A percentile compares a stretch with the other conserved stretches of the same genome.
Evolutionary conservation across 345 rosid species (phyloP).

Genomic region (Pistacia atlantica): DNA sequence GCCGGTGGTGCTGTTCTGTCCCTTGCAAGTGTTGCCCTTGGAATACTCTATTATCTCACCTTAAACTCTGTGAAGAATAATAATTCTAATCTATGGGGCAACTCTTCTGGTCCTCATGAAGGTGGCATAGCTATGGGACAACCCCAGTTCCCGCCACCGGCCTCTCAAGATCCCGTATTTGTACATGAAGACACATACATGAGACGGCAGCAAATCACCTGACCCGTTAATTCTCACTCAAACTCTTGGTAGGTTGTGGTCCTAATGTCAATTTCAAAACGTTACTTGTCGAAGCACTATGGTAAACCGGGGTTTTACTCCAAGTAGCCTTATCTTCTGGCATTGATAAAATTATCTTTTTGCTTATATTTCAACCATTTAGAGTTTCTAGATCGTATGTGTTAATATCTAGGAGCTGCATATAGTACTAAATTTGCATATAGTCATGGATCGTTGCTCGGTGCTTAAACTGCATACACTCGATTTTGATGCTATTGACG

Average conservation of each 20-base stretch:
- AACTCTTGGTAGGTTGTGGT: background rate
- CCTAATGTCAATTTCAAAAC: background rate
- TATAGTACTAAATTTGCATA: background rate
- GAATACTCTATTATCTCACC: constrained; percentile 70
- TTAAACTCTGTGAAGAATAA: constrained; percentile 44
- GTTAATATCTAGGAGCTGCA: constrained; percentile 7
- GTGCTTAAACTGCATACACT: background rate
- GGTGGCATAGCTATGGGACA: constrained; percentile 75
- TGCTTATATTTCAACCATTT: background rate
- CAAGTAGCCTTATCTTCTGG: too few species aligned
- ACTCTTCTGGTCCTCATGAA: constrained; percentile 32
- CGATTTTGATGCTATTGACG: background rate
- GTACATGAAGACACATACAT: constrained; percentile 78
- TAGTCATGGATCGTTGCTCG: background rate
- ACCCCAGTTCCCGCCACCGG: constrained; percentile 62
- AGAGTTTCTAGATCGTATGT: background rate
- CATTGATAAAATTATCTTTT: too few species aligned
- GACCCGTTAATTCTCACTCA: constrained; percentile 19
- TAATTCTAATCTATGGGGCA: constrained; percentile 24
- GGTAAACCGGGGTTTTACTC: background rate
- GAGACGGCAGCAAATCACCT: constrained; percentile 76
- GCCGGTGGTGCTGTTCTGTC: constrained; percentile 71
- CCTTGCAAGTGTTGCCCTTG: constrained; percentile 52
- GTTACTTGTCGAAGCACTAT: background rate
- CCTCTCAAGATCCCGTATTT: constrained; percentile 64